Evolutionary conservation across 495 filamentous ascomycete genomes (phyloP), one percentile per base, ranked within the genome.

Genomic region (Cercophora sp.): DNA sequence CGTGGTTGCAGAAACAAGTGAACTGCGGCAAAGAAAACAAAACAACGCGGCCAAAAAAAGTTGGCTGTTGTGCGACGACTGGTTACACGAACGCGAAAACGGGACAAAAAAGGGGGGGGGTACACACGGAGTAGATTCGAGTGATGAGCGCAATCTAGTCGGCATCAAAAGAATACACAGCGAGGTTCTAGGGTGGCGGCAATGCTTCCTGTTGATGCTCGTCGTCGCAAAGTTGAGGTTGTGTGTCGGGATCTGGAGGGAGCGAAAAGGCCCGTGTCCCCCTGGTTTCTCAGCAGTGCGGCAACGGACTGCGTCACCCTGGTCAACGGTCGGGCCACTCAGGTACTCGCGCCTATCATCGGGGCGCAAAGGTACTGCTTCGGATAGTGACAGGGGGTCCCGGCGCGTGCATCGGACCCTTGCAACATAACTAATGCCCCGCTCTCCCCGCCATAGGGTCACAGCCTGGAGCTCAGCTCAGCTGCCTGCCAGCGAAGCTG

Each of bases 11-110:
- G 31, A 46, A 44, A 35, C 35, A 59, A 65, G 49, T 20, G 26
- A 51, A 27, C 5, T n/a, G 9, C 16, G 24, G 18, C 16, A 51
- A 34, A 42, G 53, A 54, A 64, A 66, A 63, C 54, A 55, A 63
- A 61, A 65, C 52, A 59, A 64, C 51, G 44, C 53, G 26, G 22
- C 3, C 10, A 15, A 42, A 51, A 50, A 51, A 41, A 42, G 48
- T 51, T 41, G 48, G 9, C 23, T 27, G 25, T 29, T 27, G 32
- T 25, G 25, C 48, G 46, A 48, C 25, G 46, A 41, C 24, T 18
- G 25, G 23, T 22, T 18, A 6, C 40, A 43, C 19, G 11, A 43
- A 22, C 40, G 18, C 40, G 22, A 43, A 43, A 18, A 25, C 6
- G 22, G 20, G 20, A 20, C n/a, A 13, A 41, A 18, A 31, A 41